Base-by-base conservation (phyloP, 345 rosid genomes). In the Cochlearia excelsa region DNA sequence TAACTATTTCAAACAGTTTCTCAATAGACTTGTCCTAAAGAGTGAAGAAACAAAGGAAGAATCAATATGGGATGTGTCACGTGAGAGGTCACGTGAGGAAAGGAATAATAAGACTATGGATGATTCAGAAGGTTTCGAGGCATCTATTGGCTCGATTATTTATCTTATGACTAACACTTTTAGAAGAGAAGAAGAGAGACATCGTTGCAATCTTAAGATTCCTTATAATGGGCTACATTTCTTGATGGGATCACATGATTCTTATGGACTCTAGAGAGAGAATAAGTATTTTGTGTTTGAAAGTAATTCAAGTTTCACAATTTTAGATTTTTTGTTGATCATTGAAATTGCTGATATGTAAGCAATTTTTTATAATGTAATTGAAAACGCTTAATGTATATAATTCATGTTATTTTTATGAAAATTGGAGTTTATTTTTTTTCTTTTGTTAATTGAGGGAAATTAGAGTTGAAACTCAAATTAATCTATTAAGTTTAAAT, bases 1-100 rank as follows among this genome's bases (percentile, higher is more conserved):
- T 6, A 28, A 40, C 23, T 81, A 85, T 85, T 81, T 59, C 50
- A 73, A 46, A 30, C 42, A 46, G 26, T 84, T 84, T 35, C 67
- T 78, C 51, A 42, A 31, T 16, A 16, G 23, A 16, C 23, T 16
- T 16, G 23, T 16, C 23, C 23, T 16, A 16, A 16, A 16, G 23
- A 16, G 23, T 33, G 61, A 68, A 50, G 48, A 65, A 44, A 29
- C 30, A 30, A 9, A 67, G 11, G 23, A 59, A 34, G 31, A 59
- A 42, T 2, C 39, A 30, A 29, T 9, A 30, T 38, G 49, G n/a
- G 59, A 30, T 26, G 61, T 54, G 30, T 54, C 55, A 30, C 37
- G 9, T 9, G 11, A 5, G 26, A 57, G 53, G 9, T 54, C 46
- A 11, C 26, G 9, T 0, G 8, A 7, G 37, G 70, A 26, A 42